phyloP scores from a whole-genome alignment of 2,329 filamentous ascomycete genomes.

The Scedosporium apiospermum region DNA sequence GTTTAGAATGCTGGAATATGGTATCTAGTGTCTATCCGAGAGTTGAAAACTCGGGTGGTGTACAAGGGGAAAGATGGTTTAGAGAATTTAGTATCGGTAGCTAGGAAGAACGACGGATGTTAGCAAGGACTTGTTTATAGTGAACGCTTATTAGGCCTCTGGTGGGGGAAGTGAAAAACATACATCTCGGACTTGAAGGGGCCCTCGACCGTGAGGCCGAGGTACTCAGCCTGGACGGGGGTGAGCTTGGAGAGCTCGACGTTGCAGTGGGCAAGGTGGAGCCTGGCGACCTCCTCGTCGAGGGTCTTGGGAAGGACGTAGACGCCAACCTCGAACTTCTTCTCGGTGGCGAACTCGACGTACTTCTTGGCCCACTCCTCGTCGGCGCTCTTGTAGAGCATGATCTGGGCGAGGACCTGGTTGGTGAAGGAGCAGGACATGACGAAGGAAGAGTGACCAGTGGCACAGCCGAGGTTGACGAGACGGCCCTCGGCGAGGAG shows the following conservation, averaged over 20 bases:
- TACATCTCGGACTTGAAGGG: conserved; percentile 96
- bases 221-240: conserved; percentile 85
- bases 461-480: conserved; percentile 98
- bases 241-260: conserved; percentile 85
- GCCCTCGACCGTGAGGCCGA: conserved; percentile 74
- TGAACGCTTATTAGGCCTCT: neutral
- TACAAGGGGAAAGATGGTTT: neutral
- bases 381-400: conserved; percentile 90
- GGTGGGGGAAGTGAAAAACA: conserved; percentile 18
- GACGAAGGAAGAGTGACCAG: conserved; percentile 97
- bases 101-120: conserved; percentile 12
- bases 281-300: conserved; percentile 93
- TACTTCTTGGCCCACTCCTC: conserved; percentile 86
- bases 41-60: conserved; percentile 2
- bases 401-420: conserved; percentile 99
- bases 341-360: conserved; percentile 86
- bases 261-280: conserved; percentile 90
- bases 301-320: conserved; percentile 98
- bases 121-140: too few relatives aligned
- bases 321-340: conserved; percentile 85
- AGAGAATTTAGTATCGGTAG: conserved; percentile 34
- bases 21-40: conserved; percentile 11
- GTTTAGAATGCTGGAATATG: conserved; percentile 11
- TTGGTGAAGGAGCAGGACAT: conserved; percentile 99
- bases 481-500: conserved; percentile 97